A percentile compares a stretch with the other conserved stretches of the same genome.
These are phyloP conservation scores for Candida tallmaniae DNA, from an alignment of 805 yeast genomes.

Conservation along the genomic window DNA sequence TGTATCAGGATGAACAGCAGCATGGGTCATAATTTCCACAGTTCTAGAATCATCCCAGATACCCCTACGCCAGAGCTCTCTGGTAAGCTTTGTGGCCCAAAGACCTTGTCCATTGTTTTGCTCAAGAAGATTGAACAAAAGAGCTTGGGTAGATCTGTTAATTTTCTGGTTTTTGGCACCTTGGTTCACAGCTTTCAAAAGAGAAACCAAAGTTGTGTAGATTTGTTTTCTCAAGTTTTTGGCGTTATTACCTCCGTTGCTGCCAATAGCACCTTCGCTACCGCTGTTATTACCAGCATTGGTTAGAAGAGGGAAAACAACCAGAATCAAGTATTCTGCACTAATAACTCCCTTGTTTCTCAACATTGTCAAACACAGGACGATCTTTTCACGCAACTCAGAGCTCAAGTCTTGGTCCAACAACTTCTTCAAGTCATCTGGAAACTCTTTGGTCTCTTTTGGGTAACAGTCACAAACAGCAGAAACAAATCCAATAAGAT, in stretches of 20 bases:
- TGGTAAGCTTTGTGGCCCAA: conserved; percentile 93
- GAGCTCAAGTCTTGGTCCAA: conserved; percentile 71
- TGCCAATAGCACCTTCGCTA: conserved; percentile 28
- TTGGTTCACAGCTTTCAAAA: conserved; percentile 77
- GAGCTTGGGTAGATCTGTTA: conserved; percentile 86
- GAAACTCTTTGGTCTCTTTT: conserved; percentile 78
- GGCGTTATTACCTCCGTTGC: conserved; percentile 59
- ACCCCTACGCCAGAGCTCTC: conserved; percentile 96
- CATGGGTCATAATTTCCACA: conserved; percentile 96
- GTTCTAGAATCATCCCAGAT: conserved; percentile 97
- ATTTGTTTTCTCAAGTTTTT: conserved; percentile 80
- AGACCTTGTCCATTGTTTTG: conserved; percentile 74
- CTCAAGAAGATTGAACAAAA: conserved; percentile 81
- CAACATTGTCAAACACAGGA: conserved; percentile 84
- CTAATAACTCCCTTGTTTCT: conserved; percentile 77
- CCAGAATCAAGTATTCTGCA: conserved; percentile 77
- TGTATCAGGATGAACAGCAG: conserved; percentile 80
- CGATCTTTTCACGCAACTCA: conserved; percentile 87
- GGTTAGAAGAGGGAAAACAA: conserved; percentile 79
- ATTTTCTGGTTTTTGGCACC: conserved; percentile 88
- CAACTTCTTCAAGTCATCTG: conserved; percentile 69
- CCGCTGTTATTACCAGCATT: no score
- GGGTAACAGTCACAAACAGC: conserved; percentile 92
- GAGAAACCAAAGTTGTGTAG: conserved; percentile 70
- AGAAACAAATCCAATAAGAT: conserved; percentile 82